These are phyloP conservation scores for Suillus subluteus DNA, from an alignment of 768 basidiomycete genomes.

Conservation along the genomic window DNA sequence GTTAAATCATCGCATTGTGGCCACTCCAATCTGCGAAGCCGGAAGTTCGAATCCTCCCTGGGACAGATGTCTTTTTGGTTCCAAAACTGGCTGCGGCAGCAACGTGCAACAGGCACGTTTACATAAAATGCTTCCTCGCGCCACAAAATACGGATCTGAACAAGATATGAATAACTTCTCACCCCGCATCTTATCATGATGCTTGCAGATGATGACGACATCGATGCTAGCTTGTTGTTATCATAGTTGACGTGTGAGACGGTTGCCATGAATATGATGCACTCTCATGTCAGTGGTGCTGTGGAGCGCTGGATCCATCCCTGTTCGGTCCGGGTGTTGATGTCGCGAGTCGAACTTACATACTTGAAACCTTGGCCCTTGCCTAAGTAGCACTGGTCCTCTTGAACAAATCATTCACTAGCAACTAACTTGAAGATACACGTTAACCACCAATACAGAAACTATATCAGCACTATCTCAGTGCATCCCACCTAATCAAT, in stretches of 20 bases:
- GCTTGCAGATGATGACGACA: not conserved
- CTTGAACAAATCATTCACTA: not conserved
- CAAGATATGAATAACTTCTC: not conserved
- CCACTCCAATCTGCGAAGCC: conserved; percentile 38
- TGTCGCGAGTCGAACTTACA: not conserved
- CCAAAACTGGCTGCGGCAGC: not conserved
- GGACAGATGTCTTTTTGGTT: conserved; percentile 21
- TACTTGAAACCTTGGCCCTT: not conserved
- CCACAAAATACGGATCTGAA: not conserved
- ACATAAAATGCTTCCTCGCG: not conserved
- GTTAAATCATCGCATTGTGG: conserved; percentile 50
- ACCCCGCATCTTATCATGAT: not conserved
- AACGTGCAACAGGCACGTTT: not conserved
- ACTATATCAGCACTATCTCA: not conserved
- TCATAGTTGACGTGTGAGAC: not conserved
- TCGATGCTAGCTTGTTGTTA: not conserved
- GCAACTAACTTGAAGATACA: not conserved
- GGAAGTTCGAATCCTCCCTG: conserved; percentile 45
- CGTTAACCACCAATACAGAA: not conserved
- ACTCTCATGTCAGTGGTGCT: too few species aligned
- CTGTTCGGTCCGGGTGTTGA: not conserved
- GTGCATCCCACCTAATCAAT: not conserved
- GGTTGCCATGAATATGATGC: too few species aligned
- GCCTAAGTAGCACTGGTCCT: not conserved
- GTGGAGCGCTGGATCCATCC: not conserved